Base-by-base conservation (phyloP, 2,329 filamentous ascomycete species). In the Phaeosphaeriaceae sp. region DNA sequence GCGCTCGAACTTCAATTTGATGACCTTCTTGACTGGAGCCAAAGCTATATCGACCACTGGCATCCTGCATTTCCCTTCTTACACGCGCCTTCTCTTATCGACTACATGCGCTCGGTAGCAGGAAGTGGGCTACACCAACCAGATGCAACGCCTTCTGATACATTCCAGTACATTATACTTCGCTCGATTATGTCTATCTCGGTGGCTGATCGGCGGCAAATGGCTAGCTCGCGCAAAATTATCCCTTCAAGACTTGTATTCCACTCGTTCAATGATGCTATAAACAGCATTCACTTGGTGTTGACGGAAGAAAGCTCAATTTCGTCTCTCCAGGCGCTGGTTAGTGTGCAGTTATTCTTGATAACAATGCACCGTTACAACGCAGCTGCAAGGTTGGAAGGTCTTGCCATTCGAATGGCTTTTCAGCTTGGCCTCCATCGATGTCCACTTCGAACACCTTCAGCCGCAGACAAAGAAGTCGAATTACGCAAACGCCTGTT, bases 1-100 rank as follows among this genome's bases (percentile, higher is more conserved):
- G 53, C 45, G 33, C 27, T 48, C 15, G n/a, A 53, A 19, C 20
- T 65, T 17, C 27, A 53, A 1, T 71, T 69, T 42, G 61, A 68
- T 7, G 63, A 71, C 36, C 55, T 71, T 33, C 58, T 71, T 31
- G 65, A 69, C 20, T 68, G 63, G 68, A 69, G 67, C 49, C 68
- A 71, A 46, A 67, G 62, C 27, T 71, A 71, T 40, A 69, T 71
- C 51, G 68, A 71, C 50, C 63, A 67, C 47, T 71, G 67, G 68
- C 68, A 69, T 50, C 65, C 68, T 27, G 62, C 65, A 7, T 71
- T 71, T 47, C 68, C 68, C 6, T 69, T 66, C 27, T 45, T 71
- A 2, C 65, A 71, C 40, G 68, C 67, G 7, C 68, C 67, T 19
- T 64, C 64, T 13, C 22, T 71, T 19, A 48, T 71, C 11, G 62